These are phyloP conservation scores for Perkinsus marinus DNA, from an alignment of 169 alveolate species.

Conservation along the genomic window DNA sequence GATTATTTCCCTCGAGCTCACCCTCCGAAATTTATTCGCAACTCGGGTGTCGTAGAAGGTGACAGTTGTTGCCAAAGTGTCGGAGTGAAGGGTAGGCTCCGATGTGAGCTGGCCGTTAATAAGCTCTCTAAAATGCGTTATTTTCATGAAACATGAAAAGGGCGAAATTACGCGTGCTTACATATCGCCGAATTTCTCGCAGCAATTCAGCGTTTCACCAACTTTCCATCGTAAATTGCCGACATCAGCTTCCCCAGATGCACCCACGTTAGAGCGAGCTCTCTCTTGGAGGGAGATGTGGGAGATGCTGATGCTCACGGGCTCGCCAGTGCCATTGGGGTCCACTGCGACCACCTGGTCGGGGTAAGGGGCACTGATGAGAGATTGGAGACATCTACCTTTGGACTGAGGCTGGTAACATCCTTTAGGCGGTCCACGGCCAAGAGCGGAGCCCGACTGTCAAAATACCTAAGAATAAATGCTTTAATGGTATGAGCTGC, in stretches of 20 bases:
- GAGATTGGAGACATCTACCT: not conserved
- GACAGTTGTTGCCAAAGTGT: not conserved
- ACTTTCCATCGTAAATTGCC: not conserved
- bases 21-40: not conserved
- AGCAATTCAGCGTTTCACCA: not conserved
- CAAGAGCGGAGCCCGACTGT: not conserved
- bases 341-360: not conserved
- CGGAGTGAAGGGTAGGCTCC: not conserved
- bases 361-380: not conserved
- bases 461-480: not conserved
- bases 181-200: not conserved
- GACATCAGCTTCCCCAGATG: not conserved
- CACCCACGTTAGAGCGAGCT: not conserved
- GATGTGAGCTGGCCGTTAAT: not conserved
- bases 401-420: not conserved
- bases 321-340: not conserved
- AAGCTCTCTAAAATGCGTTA: not conserved
- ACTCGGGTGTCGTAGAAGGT: not conserved
- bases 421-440: not conserved
- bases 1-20: too few relatives aligned
- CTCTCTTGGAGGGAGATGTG: not conserved
- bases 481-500: not conserved
- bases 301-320: not conserved
- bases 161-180: not conserved
- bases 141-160: too few relatives aligned